phyloP scores from a whole-genome alignment of 495 filamentous ascomycete genomes.

The Penicillium goetzii region DNA sequence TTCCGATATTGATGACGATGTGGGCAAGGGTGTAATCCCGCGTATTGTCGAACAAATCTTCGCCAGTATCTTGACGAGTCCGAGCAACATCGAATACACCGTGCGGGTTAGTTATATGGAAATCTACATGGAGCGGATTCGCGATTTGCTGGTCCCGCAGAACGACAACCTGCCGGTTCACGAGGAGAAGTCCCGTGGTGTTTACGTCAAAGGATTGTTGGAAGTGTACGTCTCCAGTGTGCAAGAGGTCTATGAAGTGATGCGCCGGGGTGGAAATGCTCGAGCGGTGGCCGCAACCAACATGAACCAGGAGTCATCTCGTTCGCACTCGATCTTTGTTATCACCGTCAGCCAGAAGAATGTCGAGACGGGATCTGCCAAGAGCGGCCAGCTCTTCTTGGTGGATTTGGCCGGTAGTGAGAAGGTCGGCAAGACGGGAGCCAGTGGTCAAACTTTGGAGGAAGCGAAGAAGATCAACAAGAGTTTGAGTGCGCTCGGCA shows the following conservation, averaged over 20 bases:
- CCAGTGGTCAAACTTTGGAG: constrained; percentile 95
- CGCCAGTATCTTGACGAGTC: constrained; percentile 85
- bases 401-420: constrained; percentile 98
- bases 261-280: constrained; percentile 87
- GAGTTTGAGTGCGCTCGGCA: constrained; percentile 94
- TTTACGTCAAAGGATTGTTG: constrained; percentile 94
- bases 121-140: constrained; percentile 99
- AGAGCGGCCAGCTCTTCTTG: constrained; percentile 94
- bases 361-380: constrained; percentile 92
- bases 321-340: constrained; percentile 98
- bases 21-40: constrained; percentile 90
- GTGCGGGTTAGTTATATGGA: constrained; percentile 99
- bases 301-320: constrained; percentile 99
- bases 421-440: constrained; percentile 98
- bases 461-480: constrained; percentile 99
- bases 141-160: constrained; percentile 85
- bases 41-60: constrained; percentile 99
- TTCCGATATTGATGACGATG: constrained; percentile 89
- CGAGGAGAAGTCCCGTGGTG: constrained; percentile 93
- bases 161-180: constrained; percentile 97
- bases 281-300: constrained; percentile 97
- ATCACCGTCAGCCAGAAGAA: constrained; percentile 98
- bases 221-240: constrained; percentile 97
- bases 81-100: constrained; percentile 95
- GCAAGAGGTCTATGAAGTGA: constrained; percentile 94